Base-by-base conservation (phyloP, 202 grass and related monocot genomes). In the Brachypodium distachyon region DNA sequence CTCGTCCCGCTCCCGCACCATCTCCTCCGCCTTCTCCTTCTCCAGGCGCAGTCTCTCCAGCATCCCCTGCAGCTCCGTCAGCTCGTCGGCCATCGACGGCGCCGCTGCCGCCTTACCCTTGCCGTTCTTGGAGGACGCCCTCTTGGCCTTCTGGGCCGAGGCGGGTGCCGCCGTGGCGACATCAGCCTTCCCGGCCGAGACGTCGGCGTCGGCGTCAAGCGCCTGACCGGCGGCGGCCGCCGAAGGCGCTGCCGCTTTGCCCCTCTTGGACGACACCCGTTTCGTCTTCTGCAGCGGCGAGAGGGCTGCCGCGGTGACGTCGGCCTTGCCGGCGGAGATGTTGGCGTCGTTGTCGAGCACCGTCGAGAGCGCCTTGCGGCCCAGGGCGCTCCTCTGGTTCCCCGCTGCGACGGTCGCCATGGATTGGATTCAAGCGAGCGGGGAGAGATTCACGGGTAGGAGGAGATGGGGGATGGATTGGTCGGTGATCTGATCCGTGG, bases 1-100 rank as follows among this genome's bases (percentile, higher is more conserved):
- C 69, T 94, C 87, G 7, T 98, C 91, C 53, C 90, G 84, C 80
- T 90, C 82, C 82, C 77, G 52, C 33, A 94, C 84, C 89, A 85
- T 84, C 84, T 92, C 89, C 77, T 98, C 91, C 11, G 85, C 87
- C 49, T 83, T 90, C 59, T 91, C 82, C 82, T 94, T 98, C 91
- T 98, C 89, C 27, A 98, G 79, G 65, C 88, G 89, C 61, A 98
- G 89, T 40, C 77, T 44, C 80, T 98, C 73, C 43, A 98, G 47
- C 85, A 85, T 87, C 43, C 72, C 91, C 82, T 98, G 87, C 59
- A 98, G 73, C 68, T 94, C 86, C 12, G 82, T 61, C 40, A 95
- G 39, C 44, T 87, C 87, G 23, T 98, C 87, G 1, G 56, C 49
- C 29, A 84, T 81, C 28, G 62, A 65, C 40, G 66, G 44, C 17